These are phyloP conservation scores for Fusarium sp. DNA, from an alignment of 2,329 filamentous ascomycete species.

Conservation along the genomic window DNA sequence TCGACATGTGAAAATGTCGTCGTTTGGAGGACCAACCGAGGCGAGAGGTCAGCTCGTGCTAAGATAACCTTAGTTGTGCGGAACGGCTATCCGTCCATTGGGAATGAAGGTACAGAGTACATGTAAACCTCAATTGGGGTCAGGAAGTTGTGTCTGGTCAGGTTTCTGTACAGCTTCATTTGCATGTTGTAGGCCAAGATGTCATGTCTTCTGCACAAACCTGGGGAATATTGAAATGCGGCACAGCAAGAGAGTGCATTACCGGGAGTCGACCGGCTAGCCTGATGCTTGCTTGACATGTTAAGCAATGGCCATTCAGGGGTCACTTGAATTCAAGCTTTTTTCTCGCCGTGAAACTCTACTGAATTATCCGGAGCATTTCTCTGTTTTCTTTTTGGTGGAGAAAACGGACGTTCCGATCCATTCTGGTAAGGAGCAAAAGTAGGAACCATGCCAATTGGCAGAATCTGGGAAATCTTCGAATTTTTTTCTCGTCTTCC, in stretches of 20 bases:
- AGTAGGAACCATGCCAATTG: slow-evolving; percentile 1
- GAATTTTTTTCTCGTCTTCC: slow-evolving; percentile 25
- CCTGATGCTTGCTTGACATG: neutral
- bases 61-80: slow-evolving; percentile 35
- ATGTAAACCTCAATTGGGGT: neutral
- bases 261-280: neutral
- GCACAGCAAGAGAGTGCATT: slow-evolving; percentile 7
- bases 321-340: slow-evolving; percentile 5
- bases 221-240: slow-evolving; percentile 15
- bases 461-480: neutral
- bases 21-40: slow-evolving; percentile 17
- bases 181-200: slow-evolving; percentile 7
- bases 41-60: slow-evolving; percentile 23
- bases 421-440: neutral
- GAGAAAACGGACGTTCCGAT: slow-evolving; percentile 16
- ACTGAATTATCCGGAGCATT: slow-evolving; percentile 5
- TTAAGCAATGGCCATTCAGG: neutral
- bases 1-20: slow-evolving; percentile 27
- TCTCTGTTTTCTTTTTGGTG: slow-evolving; percentile 7
- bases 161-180: slow-evolving; percentile 10
- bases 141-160: neutral
- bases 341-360: neutral
- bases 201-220: slow-evolving; percentile 1
- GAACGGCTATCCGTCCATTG: neutral
- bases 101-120: slow-evolving; percentile 2